Evolutionary conservation across 2,329 filamentous ascomycete species (phyloP).

Genomic region (Apiospora saccharicola): DNA sequence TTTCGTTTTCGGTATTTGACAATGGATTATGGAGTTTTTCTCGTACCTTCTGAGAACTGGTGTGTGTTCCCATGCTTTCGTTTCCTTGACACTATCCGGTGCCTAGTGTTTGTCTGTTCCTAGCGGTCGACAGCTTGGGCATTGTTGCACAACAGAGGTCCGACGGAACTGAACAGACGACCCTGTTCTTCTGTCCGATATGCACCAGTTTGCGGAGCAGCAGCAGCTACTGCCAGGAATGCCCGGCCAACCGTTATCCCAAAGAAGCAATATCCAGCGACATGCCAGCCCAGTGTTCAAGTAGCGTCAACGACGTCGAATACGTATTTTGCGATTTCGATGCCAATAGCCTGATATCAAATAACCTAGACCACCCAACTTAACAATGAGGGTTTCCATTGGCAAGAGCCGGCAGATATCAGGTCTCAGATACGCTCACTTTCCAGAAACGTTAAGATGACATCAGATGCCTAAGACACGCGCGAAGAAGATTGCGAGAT

Average conservation of each 20-base stretch:
- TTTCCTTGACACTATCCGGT: not conserved
- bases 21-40: not conserved
- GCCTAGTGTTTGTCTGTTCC: not conserved
- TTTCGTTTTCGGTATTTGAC: not conserved
- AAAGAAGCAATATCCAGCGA: no score
- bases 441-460: not conserved
- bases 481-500: not conserved
- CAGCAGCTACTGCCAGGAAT: not conserved
- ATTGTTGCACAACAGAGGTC: no score
- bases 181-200: no score
- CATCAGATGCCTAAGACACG: not conserved
- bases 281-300: not conserved
- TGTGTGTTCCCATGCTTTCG: not conserved
- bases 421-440: not conserved
- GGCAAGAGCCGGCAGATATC: not conserved
- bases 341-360: not conserved
- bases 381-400: not conserved
- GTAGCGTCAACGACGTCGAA: not conserved
- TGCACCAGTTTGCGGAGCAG: not conserved
- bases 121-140: not conserved
- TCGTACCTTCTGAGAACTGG: no score
- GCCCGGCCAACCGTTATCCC: not conserved
- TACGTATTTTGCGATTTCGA: not conserved
- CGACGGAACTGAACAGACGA: no score
- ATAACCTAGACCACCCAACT: not conserved